Evolutionary conservation across 148 eudicot genomes (phyloP).

Genomic region (Polygonum maritimum): DNA sequence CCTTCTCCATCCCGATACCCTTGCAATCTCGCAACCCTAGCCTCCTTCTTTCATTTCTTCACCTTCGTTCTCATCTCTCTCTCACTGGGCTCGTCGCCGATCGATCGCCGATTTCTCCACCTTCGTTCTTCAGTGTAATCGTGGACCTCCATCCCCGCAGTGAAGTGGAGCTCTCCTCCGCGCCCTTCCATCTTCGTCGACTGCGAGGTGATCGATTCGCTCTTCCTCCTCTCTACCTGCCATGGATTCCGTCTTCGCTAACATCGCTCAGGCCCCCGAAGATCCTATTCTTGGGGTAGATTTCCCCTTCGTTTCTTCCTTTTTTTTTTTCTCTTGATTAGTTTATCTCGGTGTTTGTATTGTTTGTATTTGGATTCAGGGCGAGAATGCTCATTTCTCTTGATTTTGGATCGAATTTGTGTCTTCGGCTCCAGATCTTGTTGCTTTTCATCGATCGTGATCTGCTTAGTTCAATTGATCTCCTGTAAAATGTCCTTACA

Average conservation of each 20-base stretch:
- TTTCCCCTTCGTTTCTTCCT: too few species aligned
- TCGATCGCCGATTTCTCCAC: too few species aligned
- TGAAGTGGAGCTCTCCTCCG: too few species aligned
- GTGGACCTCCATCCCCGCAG: too few species aligned
- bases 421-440: background rate
- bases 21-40: too few species aligned
- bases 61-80: too few species aligned
- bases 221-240: background rate
- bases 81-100: too few species aligned
- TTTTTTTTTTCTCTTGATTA: background rate
- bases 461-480: background rate
- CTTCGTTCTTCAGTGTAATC: too few species aligned
- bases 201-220: background rate
- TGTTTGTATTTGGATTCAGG: background rate
- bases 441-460: background rate
- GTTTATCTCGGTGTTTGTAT: background rate
- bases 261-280: constrained; percentile 61
- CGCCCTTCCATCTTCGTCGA: too few species aligned
- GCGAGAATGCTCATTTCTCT: background rate
- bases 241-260: constrained; percentile 48
- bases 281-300: constrained; percentile 69
- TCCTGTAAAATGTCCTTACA: background rate
- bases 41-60: too few species aligned
- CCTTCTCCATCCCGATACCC: too few species aligned
- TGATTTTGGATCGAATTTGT: background rate